A percentile compares a stretch with the other conserved stretches of the same genome.
Conservation (phyloP, 192 early-diverging fungal species). For the Linnemannia schmuckeri region DNA sequence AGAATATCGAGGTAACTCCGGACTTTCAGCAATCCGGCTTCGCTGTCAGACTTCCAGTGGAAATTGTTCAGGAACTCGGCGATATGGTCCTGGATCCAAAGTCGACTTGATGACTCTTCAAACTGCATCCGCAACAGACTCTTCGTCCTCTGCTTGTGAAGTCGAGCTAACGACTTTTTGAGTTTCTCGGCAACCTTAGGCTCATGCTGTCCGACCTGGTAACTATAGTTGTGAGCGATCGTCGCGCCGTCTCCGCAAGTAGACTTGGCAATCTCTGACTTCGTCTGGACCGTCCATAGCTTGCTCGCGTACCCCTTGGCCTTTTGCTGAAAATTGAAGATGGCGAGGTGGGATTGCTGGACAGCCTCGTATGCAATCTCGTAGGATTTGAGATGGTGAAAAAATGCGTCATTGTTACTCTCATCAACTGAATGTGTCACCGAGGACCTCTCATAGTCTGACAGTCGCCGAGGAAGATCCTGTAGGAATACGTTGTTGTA, state of each 20-base stretch:
- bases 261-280: slow-evolving; percentile 39
- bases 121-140: slow-evolving; percentile 30
- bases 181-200: slow-evolving; percentile 37
- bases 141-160: slow-evolving; percentile 40
- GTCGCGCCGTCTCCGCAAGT: slow-evolving; percentile 42
- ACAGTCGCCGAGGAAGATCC: slow-evolving; percentile 13
- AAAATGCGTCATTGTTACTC: not conserved
- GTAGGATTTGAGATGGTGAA: slow-evolving; percentile 23
- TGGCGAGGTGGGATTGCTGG: slow-evolving; percentile 37
- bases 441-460: not conserved
- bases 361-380: slow-evolving; percentile 38
- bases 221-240: slow-evolving; percentile 41
- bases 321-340: slow-evolving; percentile 46
- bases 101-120: slow-evolving; percentile 34
- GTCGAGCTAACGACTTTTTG: slow-evolving; percentile 38
- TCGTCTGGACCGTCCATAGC: slow-evolving; percentile 49
- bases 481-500: slow-evolving; percentile 24
- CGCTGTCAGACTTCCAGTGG: not conserved
- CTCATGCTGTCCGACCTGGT: slow-evolving; percentile 43
- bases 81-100: slow-evolving; percentile 50
- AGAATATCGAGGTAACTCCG: slow-evolving; percentile 43
- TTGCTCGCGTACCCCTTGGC: slow-evolving; percentile 54
- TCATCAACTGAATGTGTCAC: not conserved
- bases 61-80: slow-evolving; percentile 19
- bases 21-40: slow-evolving; percentile 1